Conservation (phyloP, 768 basidiomycete species). For the Clitopilus hobsonii region DNA sequence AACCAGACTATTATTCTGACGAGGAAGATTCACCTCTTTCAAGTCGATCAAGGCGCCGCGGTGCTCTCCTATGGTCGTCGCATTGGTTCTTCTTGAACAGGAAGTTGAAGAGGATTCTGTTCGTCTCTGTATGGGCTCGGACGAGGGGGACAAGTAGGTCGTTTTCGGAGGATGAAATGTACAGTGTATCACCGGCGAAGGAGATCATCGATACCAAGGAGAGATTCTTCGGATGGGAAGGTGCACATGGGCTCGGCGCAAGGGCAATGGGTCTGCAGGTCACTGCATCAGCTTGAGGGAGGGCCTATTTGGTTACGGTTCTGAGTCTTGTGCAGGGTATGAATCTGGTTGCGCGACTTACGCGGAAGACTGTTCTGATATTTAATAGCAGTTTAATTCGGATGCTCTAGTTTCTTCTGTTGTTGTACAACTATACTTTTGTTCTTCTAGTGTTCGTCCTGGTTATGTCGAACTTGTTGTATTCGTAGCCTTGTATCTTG, state of each 20-base stretch:
- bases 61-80: slow-evolving; percentile 90
- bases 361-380: neutral
- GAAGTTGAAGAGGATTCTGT: slow-evolving; percentile 87
- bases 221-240: slow-evolving; percentile 79
- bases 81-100: slow-evolving; percentile 97
- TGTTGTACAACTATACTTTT: neutral
- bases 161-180: slow-evolving; percentile 48
- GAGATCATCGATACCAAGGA: slow-evolving; percentile 38
- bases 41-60: slow-evolving; percentile 54
- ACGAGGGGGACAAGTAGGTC: slow-evolving; percentile 53
- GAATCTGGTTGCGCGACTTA: neutral
- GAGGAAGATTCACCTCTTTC: slow-evolving; percentile 32
- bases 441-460: neutral
- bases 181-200: slow-evolving; percentile 21
- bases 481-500: neutral
- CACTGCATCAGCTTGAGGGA: slow-evolving; percentile 2
- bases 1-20: slow-evolving; percentile 31
- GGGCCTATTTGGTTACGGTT: neutral
- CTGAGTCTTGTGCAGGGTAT: neutral
- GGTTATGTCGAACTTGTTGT: neutral
- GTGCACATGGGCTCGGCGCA: slow-evolving; percentile 74
- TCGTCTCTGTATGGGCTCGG: slow-evolving; percentile 89
- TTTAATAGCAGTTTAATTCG: neutral
- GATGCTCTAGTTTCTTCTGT: neutral
- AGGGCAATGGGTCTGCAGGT: slow-evolving; percentile 63